A percentile compares a stretch with the other conserved stretches of the same genome.
phyloP scores from a whole-genome alignment of 75 land plant species.

The Sequoiadendron giganteum region DNA sequence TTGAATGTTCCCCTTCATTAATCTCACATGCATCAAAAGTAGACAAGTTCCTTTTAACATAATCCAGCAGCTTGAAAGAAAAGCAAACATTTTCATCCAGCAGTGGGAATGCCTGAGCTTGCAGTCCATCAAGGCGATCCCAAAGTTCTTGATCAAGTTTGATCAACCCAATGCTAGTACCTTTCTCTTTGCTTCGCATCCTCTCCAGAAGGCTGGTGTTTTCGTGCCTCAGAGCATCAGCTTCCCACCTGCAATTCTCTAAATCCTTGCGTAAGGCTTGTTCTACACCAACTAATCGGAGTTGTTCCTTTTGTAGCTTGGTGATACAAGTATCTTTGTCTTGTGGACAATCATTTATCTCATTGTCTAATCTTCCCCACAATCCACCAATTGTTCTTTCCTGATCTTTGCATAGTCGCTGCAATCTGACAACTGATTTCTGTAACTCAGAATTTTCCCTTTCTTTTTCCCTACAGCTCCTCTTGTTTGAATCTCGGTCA shows the following conservation, averaged over 20 bases:
- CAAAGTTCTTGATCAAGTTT: constrained; percentile 56
- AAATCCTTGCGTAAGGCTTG: constrained; percentile 40
- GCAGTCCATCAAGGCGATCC: constrained; percentile 39
- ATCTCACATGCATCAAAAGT: constrained; percentile 2
- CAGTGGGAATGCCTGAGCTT: constrained; percentile 46
- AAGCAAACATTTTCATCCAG: constrained; percentile 41
- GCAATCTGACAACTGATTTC: constrained; percentile 49
- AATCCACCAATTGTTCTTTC: constrained; percentile 83
- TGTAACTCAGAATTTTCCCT: constrained; percentile 65
- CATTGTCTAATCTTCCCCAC: constrained; percentile 34
- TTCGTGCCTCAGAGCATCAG: constrained; percentile 29
- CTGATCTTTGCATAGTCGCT: constrained; percentile 71
- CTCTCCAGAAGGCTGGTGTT: constrained; percentile 37
- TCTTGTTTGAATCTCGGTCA: constrained; percentile 36
- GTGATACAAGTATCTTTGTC: constrained; percentile 27
- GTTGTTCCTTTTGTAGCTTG: constrained; percentile 47
- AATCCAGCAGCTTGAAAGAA: constrained; percentile 43
- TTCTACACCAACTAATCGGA: constrained; percentile 46
- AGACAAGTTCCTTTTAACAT: constrained; percentile 1
- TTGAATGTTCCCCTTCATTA: constrained; percentile 1
- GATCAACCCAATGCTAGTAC: constrained; percentile 18
- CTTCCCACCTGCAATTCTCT: constrained; percentile 45
- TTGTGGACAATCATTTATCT: constrained; percentile 8
- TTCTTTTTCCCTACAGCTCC: constrained; percentile 58
- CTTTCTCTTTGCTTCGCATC: constrained; percentile 26